Evolutionary conservation across 2,329 filamentous ascomycete genomes (phyloP), one percentile per base, ranked within the genome.

Genomic region (Aspergillus carbonarius): DNA sequence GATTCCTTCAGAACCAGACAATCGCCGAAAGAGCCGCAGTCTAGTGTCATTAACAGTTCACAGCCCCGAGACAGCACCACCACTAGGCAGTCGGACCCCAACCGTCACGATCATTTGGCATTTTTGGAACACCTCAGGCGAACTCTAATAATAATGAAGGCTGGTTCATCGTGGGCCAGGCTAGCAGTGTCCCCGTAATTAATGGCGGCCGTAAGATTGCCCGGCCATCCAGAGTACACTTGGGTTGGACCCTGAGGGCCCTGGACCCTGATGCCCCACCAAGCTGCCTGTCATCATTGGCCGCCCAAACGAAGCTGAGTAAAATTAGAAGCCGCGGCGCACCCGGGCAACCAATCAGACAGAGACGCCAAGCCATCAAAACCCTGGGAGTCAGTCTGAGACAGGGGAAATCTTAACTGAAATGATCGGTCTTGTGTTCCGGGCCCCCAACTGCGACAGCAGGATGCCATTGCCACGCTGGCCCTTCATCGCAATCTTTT

Each of bases 331-430:
- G 15, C 42, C 23, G 42, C 42, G 23, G 42, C 23, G 42, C 25
- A 27, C 15, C 25, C 25, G 25, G 15, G 1, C 15, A 3, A 18
- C 37, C 37, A 40, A 40, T 40, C 37, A 20, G 37, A 10, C n/a
- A 5, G 3, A 0, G 17, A 4, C 8, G 44, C 44, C 44, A 32
- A 48, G 44, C n/a, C 44, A n/a, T 30, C 15, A n/a, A 17, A 25
- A 30, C 44, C 44, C 44, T 48, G 44, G 44, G 15, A 30, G 25
- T 30, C 44, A 48, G 44, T 30, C 44, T 48, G 44, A 48, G 44
- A 48, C 44, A 48, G 44, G 44, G 44, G 44, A 32, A 48, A 48
- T 48, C 44, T 48, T 48, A 48, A 48, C 44, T 32, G n/a, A 12
- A 48, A 48, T 48, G n/a, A 17, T 30, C 44, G 44, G 44, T 17